phyloP scores from a whole-genome alignment of 352 stramenopile species.

The Pythium coloratum region DNA sequence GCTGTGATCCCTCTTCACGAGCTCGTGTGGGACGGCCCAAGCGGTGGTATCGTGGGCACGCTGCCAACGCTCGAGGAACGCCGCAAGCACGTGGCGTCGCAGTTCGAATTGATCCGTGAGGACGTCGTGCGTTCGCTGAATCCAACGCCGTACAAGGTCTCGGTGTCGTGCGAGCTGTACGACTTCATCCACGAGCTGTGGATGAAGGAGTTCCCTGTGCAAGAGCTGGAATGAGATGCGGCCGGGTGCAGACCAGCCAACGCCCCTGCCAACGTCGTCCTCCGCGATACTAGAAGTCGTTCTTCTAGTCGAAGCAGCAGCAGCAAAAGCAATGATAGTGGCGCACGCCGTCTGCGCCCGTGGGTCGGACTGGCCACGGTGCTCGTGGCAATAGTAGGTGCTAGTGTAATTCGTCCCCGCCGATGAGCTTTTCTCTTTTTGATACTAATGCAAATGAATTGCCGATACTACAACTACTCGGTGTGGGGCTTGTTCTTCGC shows the following conservation, averaged over 20 bases:
- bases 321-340: background rate
- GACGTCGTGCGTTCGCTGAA: constrained; percentile 96
- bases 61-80: constrained; percentile 79
- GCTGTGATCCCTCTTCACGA: constrained; percentile 88
- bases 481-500: constrained; percentile 41
- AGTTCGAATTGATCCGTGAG: constrained; percentile 93
- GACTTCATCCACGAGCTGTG: constrained; percentile 97
- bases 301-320: constrained; percentile 1
- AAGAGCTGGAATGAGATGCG: constrained; percentile 68
- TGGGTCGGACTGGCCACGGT: constrained; percentile 13
- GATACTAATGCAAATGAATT: constrained; percentile 10
- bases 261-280: background rate
- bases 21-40: constrained; percentile 90
- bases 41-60: constrained; percentile 63
- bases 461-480: constrained; percentile 27
- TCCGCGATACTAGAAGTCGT: background rate
- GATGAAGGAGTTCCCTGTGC: constrained; percentile 89
- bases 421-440: constrained; percentile 21
- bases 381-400: constrained; percentile 26
- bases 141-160: constrained; percentile 96
- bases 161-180: constrained; percentile 80
- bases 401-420: constrained; percentile 27
- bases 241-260: background rate
- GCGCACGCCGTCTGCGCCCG: constrained; percentile 8
- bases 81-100: constrained; percentile 85